Evolutionary conservation across 495 filamentous ascomycete species (phyloP).

Genomic region (Hyphodiscus hymeniophilus): DNA sequence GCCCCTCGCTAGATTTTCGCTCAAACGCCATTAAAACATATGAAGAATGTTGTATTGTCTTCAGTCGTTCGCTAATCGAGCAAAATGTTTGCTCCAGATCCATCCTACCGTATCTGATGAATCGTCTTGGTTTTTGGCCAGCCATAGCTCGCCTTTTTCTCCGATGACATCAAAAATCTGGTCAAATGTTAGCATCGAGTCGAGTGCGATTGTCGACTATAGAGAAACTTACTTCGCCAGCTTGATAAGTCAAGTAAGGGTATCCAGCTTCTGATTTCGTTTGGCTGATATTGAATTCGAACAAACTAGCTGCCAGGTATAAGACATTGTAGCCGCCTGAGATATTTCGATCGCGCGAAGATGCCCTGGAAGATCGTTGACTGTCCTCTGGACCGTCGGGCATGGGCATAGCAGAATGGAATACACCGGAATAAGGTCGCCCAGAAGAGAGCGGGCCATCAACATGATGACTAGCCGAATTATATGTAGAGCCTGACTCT

Average conservation of each 20-base stretch:
- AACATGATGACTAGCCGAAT: conserved; percentile 12
- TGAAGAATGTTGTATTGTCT: not conserved
- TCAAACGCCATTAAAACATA: conserved; percentile 17
- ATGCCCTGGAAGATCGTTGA: conserved; percentile 34
- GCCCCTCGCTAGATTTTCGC: not conserved
- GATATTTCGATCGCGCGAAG: conserved; percentile 37
- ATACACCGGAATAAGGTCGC: conserved; percentile 56
- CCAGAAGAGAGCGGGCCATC: conserved; percentile 18
- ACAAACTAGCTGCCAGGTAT: conserved; percentile 88
- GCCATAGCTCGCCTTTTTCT: conserved; percentile 96
- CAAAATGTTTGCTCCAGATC: conserved; percentile 99
- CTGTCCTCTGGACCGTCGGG: conserved; percentile 52
- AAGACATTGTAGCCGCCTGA: conserved; percentile 45
- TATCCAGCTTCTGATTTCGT: conserved; percentile 90
- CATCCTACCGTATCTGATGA: conserved; percentile 69
- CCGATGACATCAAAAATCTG: conserved; percentile 83
- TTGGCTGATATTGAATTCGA: conserved; percentile 92
- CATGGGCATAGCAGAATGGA: conserved; percentile 81
- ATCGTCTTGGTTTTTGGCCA: conserved; percentile 96
- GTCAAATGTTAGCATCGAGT: conserved; percentile 14
- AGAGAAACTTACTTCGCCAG: conserved; percentile 61
- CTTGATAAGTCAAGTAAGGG: conserved; percentile 90
- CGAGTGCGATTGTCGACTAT: not conserved
- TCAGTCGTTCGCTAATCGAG: conserved; percentile 48
- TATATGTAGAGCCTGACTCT: conserved; percentile 25